Conservation (phyloP, 2,329 filamentous ascomycete genomes). For the Aotearoamyces nothofagi region DNA sequence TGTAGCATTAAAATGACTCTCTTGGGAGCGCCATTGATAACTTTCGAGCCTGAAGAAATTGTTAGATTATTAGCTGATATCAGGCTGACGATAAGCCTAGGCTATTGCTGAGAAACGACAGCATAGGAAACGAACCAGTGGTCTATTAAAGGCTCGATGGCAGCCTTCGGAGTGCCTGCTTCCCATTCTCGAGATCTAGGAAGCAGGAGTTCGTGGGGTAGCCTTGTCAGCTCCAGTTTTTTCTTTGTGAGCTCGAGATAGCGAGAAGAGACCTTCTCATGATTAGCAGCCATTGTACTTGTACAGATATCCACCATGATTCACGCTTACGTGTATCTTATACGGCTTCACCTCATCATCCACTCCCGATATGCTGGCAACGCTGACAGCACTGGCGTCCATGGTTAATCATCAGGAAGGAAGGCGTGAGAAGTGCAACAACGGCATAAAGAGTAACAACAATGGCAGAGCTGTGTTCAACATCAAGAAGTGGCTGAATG, state of each 20-base stretch:
- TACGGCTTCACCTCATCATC: conserved; percentile 38
- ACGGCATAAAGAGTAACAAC: too few relatives aligned
- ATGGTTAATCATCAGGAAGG: too few relatives aligned
- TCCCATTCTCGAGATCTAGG: conserved; percentile 35
- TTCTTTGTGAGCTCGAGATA: conserved; percentile 52
- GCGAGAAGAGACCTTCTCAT: conserved; percentile 48
- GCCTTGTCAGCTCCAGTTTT: conserved; percentile 50
- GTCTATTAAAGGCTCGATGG: conserved; percentile 49
- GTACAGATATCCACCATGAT: too few relatives aligned
- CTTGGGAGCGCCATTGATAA: conserved; percentile 48
- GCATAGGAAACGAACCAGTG: conserved; percentile 33
- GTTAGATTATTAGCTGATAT: too few relatives aligned
- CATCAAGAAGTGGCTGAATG: too few relatives aligned
- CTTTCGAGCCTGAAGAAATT: conserved; percentile 55
- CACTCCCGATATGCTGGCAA: too few relatives aligned
- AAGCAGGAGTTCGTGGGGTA: conserved; percentile 41
- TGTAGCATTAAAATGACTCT: conserved; percentile 37
- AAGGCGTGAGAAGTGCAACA: too few relatives aligned
- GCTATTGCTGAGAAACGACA: too few relatives aligned
- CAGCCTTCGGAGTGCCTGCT: conserved; percentile 36
- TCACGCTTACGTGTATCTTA: conserved; percentile 41
- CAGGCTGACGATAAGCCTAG: not conserved
- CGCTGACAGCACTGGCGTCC: too few relatives aligned
- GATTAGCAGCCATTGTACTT: too few relatives aligned
- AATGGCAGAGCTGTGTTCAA: too few relatives aligned